Base-by-base conservation (phyloP, 2,329 filamentous ascomycete species). In the Aureobasidium sp. region DNA sequence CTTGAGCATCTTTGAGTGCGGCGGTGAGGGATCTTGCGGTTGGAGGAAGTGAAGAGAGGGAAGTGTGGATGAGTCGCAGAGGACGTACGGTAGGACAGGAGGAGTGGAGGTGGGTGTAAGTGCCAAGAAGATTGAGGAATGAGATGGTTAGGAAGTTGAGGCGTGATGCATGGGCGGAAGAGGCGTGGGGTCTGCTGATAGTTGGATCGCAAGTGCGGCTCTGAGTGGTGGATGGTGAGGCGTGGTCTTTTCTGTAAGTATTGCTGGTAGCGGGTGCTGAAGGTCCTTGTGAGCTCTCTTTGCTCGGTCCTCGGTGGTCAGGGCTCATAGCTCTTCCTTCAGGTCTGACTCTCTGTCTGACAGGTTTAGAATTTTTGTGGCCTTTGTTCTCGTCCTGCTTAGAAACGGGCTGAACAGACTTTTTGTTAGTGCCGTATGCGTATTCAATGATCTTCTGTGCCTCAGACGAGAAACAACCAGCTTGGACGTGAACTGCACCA, bases 371-470 rank as follows among this genome's bases (percentile, higher is more conserved):
- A n/a, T n/a, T n/a, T n/a, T 24, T 20, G 41, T 24, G 8, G 20
- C 0, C 12, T 37, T 15, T 37, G 13, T 37, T 37, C 13, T 15
- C 12, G 3, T 15, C 12, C 12, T 15, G 12, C 12, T 37, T 3
- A 3, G n/a, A n/a, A n/a, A n/a, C n/a, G 12, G 5, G 34, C 6
- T 37, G n/a, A 0, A 9, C 0, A 3, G n/a, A 10, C 2, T 24
- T 12, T 0, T 12, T 2, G 12, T 3, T 12, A 9, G 3, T 24
- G n/a, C 12, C 20, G 2, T 2, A 24, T 5, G 41, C 20, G 12
- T 12, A 24, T 8, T 20, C n/a, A 4, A 44, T 9, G 8, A 24
- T 24, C 9, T 24, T 24, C n/a, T 44, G 3, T 3, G 8, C 7
- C 9, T 44, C 20, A 9, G n/a, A 9, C 9, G 41, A 44, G n/a